Percentiles rank a stretch among this genome's conserved stretches.
Evolutionary conservation across 202 grass and related monocot species (phyloP).

Genomic region (Zizania palustris): DNA sequence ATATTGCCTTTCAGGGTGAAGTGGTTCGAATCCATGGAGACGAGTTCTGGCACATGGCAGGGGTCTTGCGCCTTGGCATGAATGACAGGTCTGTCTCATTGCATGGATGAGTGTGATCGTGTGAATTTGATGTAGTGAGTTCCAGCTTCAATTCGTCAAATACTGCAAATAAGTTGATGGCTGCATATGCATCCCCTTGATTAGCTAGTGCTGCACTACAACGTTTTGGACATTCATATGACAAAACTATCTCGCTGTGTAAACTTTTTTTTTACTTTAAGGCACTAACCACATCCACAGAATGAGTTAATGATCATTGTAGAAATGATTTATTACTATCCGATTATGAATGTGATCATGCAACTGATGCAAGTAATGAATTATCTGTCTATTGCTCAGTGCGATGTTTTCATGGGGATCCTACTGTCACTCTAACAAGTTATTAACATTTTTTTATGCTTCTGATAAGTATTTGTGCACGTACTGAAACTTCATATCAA

Average conservation of each 20-base stretch:
- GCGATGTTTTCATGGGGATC: not conserved
- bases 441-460: not conserved
- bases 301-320: constrained; percentile 5
- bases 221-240: not conserved
- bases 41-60: constrained; percentile 95
- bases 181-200: not conserved
- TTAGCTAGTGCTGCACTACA: not conserved
- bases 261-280: constrained; percentile 6
- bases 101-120: not conserved
- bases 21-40: constrained; percentile 84
- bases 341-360: not conserved
- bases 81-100: constrained; percentile 59
- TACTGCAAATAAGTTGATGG: constrained; percentile 8
- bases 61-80: constrained; percentile 72
- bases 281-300: not conserved
- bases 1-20: constrained; percentile 56
- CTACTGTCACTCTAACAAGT: not conserved
- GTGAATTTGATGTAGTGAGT: not conserved
- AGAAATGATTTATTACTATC: not conserved
- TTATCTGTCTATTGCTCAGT: not conserved
- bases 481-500: constrained; percentile 20
- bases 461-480: not conserved
- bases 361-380: not conserved
- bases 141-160: not conserved
- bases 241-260: not conserved